Base-by-base conservation (phyloP, 2,329 filamentous ascomycete species). In the Hypoxylon sp. region DNA sequence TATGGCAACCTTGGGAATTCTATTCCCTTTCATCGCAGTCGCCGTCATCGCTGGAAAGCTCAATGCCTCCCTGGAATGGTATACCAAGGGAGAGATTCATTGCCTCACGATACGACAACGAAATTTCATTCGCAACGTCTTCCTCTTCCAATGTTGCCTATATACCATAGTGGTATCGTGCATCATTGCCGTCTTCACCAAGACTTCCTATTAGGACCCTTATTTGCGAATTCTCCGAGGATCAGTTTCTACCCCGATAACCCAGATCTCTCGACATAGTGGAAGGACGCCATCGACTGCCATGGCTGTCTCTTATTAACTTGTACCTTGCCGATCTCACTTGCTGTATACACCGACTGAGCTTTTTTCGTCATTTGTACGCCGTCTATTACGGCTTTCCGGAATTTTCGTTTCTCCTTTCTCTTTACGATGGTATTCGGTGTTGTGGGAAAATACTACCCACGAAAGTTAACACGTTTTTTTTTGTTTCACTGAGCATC, bases 21-120 rank as follows among this genome's bases (percentile, higher is more conserved):
- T 83, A 1, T 78, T 87, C n/a, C 85, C 85, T 0, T 82, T 86
- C 50, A 73, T 84, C 8, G 80, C 82, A 0, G 62, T 84, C 0
- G 70, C 85, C 6, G 81, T 82, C 0, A 77, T 84, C 25, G 76
- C 72, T 8, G 83, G 83, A 9, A 78, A 74, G 11, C 81, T 86
- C 47, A 79, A 84, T 67, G 75, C 77, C 0, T 79, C 79, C 0
- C 78, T 87, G 27, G 79, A 79, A 5, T 87, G 84, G 84, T 81
- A 79, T 55, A 85, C 84, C 0, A 74, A 78, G 1, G 84, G 85
- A 5, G 80, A 84, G 70, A 78, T 81, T 25, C 74, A 77, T 21
- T 71, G 71, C 7, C 74, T 85, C 23, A 81, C 75, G 11, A 76
- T 74, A 48, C 73, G 74, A 25, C 80, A 84, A 70, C 71, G 75